phyloP scores from a whole-genome alignment of 2,329 filamentous ascomycete genomes.

The Penicillium sp. region DNA sequence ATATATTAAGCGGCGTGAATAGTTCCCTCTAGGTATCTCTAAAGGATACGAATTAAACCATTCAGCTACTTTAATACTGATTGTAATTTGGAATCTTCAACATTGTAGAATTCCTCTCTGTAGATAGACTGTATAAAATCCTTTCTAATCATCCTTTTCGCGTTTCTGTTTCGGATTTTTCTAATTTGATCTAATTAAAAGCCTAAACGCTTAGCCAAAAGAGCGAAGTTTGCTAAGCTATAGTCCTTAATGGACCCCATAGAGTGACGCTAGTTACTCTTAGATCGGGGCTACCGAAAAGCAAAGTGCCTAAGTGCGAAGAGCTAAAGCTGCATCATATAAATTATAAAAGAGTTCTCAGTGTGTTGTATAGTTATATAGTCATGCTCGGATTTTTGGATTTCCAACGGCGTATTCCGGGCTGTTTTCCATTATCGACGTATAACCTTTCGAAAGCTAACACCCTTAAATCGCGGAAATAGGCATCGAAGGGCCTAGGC shows the following conservation, averaged over 20 bases:
- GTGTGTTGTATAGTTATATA: background rate
- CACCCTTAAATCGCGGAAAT: background rate
- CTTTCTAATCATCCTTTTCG: background rate
- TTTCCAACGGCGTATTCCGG: background rate
- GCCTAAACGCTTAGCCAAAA: background rate
- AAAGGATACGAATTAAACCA: background rate
- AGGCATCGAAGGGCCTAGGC: background rate
- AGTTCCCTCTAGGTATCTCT: background rate
- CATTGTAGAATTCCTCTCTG: background rate
- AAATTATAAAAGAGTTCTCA: background rate
- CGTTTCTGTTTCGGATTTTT: background rate
- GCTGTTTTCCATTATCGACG: background rate
- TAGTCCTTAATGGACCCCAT: background rate
- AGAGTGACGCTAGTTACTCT: background rate
- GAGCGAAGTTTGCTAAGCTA: background rate
- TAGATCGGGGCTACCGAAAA: no score
- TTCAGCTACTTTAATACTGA: background rate
- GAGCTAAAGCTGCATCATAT: constrained; percentile 2
- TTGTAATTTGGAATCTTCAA: background rate
- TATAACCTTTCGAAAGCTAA: background rate
- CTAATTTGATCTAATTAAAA: background rate
- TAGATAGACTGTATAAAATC: background rate
- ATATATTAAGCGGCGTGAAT: background rate
- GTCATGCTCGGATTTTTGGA: constrained; percentile 3
- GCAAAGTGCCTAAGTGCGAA: constrained; percentile 3